phyloP scores from a whole-genome alignment of 306 rosid species.

The Spatholobus suberectus region DNA sequence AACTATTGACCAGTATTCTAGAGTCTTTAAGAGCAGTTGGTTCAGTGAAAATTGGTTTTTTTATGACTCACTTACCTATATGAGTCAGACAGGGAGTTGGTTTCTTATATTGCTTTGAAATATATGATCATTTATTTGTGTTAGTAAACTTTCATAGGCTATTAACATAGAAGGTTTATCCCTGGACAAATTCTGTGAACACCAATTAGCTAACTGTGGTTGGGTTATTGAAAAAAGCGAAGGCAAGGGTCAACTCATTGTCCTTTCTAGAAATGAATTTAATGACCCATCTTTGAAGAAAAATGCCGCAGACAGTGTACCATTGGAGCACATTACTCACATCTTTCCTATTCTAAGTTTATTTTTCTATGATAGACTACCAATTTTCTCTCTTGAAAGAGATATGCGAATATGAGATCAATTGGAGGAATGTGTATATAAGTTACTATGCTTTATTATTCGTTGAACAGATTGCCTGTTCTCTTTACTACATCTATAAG shows the following conservation, averaged over 20 bases:
- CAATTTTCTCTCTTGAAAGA: neutral
- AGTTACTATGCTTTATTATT: conserved; percentile 19
- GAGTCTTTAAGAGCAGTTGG: neutral
- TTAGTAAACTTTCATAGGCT: conserved; percentile 64
- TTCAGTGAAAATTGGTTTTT: neutral
- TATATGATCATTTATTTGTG: neutral
- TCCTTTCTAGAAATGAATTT: conserved; percentile 72
- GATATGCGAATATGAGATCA: conserved; percentile 26
- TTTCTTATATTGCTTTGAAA: conserved; percentile 2
- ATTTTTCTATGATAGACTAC: neutral
- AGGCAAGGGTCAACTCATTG: conserved; percentile 77
- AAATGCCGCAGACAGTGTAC: conserved; percentile 70
- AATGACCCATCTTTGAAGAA: conserved; percentile 88
- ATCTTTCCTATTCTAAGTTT: conserved; percentile 89
- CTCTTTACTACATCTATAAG: neutral
- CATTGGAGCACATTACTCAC: conserved; percentile 85
- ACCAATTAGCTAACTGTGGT: conserved; percentile 74
- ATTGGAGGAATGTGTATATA: conserved; percentile 18
- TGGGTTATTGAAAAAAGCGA: conserved; percentile 89
- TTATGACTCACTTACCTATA: neutral
- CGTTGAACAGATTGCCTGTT: neutral
- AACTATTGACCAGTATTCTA: neutral
- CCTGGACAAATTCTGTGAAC: conserved; percentile 91
- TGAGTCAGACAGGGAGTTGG: neutral
- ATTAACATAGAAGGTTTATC: conserved; percentile 89